Evolutionary conservation across 805 yeast species (phyloP), one percentile per base, ranked within the genome.

Genomic region (Candida montana): DNA sequence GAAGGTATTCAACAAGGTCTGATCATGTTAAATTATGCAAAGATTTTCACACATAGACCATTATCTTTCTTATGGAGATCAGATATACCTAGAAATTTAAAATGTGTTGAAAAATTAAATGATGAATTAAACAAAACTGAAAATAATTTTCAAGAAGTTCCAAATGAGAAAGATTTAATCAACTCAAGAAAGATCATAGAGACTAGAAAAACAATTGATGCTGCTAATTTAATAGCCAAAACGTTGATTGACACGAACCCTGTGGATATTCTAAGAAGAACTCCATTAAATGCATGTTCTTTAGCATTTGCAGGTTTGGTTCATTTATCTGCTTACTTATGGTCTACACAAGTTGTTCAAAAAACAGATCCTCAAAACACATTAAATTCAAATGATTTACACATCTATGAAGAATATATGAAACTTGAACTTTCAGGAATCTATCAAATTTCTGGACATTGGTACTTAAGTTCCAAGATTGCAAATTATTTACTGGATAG

Each of bases 1-100:
- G 78, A 75, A 42, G 80, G 79, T 23, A 70, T 74, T 3, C 77
- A 72, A 40, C 79, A 75, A 48, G 66, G 77, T 2, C 61, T 70
- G 9, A 60, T 73, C 41, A 54, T 75, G 54, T 60, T 69, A 39
- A 70, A 69, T 43, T 74, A 74, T 54, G 77, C 79, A 1, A 72
- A 70, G 46, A 72, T 75, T n/a, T 74, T 74, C 48, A 71, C 74
- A 4, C 77, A 74, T 53, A 54, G 79, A 42, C 80, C 79, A 3
- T 65, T 74, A 42, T 73, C 79, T 9, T 72, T 66, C 51, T 57
- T 74, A 4, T 74, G 77, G 77, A 67, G 74, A 51, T 66, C 72
- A 1, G 73, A 69, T 47, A 57, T 67, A 16, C 70, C 75, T 5
- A 65, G 62, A 41, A 64, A 63, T 37, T 63, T 72, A 16, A 59